Conservation (phyloP, 345 rosid species). For the Moricandia moricandioides region DNA sequence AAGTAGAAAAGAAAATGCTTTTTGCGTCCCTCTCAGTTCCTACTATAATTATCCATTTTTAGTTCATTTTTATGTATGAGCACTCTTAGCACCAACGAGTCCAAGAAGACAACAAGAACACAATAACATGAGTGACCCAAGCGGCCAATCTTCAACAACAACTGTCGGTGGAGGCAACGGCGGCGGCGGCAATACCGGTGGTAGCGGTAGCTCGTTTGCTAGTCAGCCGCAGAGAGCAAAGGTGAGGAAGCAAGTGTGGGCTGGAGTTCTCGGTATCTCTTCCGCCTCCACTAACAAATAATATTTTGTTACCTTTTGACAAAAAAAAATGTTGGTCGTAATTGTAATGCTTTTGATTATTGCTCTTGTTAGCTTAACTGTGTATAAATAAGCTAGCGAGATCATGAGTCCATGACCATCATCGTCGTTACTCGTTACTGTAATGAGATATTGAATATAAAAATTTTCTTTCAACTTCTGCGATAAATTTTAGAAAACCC, state of each 20-base stretch:
- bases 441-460: not conserved
- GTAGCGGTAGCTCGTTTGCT: slow-evolving; percentile 12
- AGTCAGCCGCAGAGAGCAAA: slow-evolving; percentile 30
- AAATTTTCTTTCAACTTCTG: not conserved
- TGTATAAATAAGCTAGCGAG: slow-evolving; percentile 10
- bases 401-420: not conserved
- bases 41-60: slow-evolving; percentile 10
- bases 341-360: not conserved
- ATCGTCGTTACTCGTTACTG: slow-evolving; percentile 7
- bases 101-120: slow-evolving; percentile 3
- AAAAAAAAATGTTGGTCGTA: slow-evolving; percentile 3
- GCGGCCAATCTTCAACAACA: slow-evolving; percentile 24
- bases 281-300: slow-evolving; percentile 25
- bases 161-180: slow-evolving; percentile 8
- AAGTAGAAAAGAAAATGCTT: not conserved
- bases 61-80: not conserved
- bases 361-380: not conserved
- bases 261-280: slow-evolving; percentile 28
- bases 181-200: not conserved
- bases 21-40: not conserved
- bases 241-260: slow-evolving; percentile 35
- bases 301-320: not conserved
- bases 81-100: slow-evolving; percentile 10
- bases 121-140: slow-evolving; percentile 32
- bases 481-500: not conserved